Evolutionary conservation across 2,329 filamentous ascomycete species (phyloP), one percentile per base, ranked within the genome.

Genomic region (Rutstroemia sp.): DNA sequence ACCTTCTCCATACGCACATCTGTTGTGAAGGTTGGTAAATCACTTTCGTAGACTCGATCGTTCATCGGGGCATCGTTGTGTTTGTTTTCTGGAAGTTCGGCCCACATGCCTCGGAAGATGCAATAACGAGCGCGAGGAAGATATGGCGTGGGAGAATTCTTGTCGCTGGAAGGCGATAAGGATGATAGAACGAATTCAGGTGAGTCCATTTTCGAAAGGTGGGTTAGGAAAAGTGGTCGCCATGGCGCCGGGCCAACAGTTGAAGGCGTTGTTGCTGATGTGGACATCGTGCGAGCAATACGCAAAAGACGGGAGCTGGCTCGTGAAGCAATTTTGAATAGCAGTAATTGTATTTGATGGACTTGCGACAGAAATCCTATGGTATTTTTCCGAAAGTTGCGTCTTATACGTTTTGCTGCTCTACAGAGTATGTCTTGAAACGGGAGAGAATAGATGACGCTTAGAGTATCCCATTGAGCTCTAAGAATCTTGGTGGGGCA

Each of bases 1-100:
- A 87, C 77, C 75, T 97, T 97, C 58, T 84, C 80, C 89, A 95
- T 96, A 47, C 92, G 82, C 8, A 82, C 82, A 70, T 97, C 94
- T 0, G 91, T 96, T 1, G 92, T 96, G 67, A 96, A 86, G 0
- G 87, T 86, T 3, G 87, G 80, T 64, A 92, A 75, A 62, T 97
- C 91, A 64, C 83, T 89, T 66, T 88, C 84, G 68, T 82, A 96
- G 1, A 81, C 73, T 6, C 73, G 63, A 4, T 88, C 84, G 70
- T 96, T 96, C 60, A 77, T 76, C 60, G 83, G 77, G 3, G 89
- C 87, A 37, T 81, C 74, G 71, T 94, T 92, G 70, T 85, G 83
- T 45, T 83, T 80, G 72, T 92, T 89, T 52, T 76, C 77, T 4
- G 87, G 85, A 1, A 95, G 76, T 55, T 80, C 78, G 0, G 84